Conservation (phyloP, 345 rosid genomes). For the Excoecaria agallocha region DNA sequence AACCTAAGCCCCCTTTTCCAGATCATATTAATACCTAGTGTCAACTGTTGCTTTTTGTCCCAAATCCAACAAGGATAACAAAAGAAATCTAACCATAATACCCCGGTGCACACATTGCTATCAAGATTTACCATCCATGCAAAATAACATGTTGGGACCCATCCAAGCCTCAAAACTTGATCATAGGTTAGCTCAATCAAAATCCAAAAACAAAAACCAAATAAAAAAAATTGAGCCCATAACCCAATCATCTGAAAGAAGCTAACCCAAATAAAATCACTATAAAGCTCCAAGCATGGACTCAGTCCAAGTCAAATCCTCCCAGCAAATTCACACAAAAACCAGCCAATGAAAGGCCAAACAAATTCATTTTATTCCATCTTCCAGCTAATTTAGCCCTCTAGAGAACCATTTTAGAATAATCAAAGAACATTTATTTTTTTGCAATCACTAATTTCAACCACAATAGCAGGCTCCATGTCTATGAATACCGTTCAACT, state of each 20-base stretch:
- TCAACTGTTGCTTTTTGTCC: neutral
- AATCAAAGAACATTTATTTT: neutral
- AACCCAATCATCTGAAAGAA: neutral
- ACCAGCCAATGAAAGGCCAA: neutral
- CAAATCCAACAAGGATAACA: neutral
- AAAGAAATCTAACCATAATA: neutral
- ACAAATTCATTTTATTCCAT: conserved; percentile 1
- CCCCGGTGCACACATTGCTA: neutral
- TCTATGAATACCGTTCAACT: neutral
- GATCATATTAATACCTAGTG: neutral
- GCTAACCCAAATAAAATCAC: neutral
- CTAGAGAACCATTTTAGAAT: neutral
- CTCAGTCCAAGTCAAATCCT: neutral
- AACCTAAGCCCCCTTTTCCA: neutral
- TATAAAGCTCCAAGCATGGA: neutral
- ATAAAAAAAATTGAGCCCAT: neutral
- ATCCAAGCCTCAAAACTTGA: neutral
- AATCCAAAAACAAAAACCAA: neutral
- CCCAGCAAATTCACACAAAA: neutral
- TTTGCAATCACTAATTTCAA: neutral
- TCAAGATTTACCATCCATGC: neutral
- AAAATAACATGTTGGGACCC: neutral
- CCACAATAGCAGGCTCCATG: neutral
- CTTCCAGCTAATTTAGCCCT: neutral
- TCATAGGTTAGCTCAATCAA: neutral